Base-by-base conservation (phyloP, 2,329 filamentous ascomycete species). In the Apiospora kogelbergensis region DNA sequence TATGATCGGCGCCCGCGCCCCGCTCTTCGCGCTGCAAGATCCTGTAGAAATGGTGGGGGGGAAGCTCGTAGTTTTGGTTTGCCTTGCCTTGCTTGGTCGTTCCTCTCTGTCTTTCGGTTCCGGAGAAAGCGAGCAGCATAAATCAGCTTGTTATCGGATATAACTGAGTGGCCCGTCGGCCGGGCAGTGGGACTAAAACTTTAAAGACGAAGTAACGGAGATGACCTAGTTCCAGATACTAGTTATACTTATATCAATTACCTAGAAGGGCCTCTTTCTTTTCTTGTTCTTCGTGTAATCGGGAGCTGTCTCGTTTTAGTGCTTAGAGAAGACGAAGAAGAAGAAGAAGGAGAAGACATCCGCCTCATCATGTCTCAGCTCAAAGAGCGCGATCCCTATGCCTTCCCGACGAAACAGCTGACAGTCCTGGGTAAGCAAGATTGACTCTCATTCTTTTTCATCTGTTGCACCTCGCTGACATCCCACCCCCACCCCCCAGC, bases 401-500 rank as follows among this genome's bases (percentile, higher is more conserved):
- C 65, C 17, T 66, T 66, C 33, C 65, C 65, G 40, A 46, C 44
- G 22, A 26, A 22, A 26, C 65, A 66, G 45, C n/a, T 66, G 42
- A 66, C 65, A 17, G 65, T 66, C 26, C 22, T 66, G 42, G 65
- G 65, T 66, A 48, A 37, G 41, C 33, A 4, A 33, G n/a, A 57
- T 57, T 57, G 26, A 57, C 48, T 17, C 48, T n/a, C n/a, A n/a
- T n/a, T n/a, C 17, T 30, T 57, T 20, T 53, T 53, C 24, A 7
- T 7, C n/a, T n/a, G n/a, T n/a, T n/a, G n/a, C n/a, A n/a, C n/a
- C n/a, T n/a, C n/a, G 24, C 40, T 42, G 17, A 42, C 11, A 10
- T 15, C 40, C 13, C 2, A 42, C 17, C 57, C 15, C 11, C 1
- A 37, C 2, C 11, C 1, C 6, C 7, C 40, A 82, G 81, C 81